Evolutionary conservation across 441 rosid genomes (phyloP).

Genomic region (Pelargonium hybrid): DNA sequence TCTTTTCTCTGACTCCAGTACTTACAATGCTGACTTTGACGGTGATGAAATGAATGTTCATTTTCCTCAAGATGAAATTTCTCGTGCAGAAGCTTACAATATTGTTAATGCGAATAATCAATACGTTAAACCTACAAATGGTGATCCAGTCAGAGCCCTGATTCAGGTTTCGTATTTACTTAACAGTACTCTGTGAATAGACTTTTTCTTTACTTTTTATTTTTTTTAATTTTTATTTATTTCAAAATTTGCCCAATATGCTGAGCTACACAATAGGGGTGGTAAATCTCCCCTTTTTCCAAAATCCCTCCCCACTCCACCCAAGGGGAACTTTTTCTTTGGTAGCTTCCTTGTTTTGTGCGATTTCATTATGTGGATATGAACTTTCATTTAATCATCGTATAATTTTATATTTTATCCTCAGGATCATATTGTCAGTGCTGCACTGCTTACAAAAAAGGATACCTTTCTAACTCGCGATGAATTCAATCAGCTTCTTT

Average conservation of each 20-base stretch:
- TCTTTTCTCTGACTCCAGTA: conserved; percentile 40
- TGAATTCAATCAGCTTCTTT: conserved; percentile 74
- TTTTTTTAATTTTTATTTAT: background rate
- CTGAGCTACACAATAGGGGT: too few species aligned
- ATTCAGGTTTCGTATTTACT: conserved; percentile 60
- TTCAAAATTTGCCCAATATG: background rate
- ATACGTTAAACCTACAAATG: conserved; percentile 89
- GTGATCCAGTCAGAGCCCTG: conserved; percentile 81
- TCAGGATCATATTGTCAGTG: conserved; percentile 91
- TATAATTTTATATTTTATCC: conserved; percentile 17
- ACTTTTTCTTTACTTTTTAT: background rate
- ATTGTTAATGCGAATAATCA: conserved; percentile 98
- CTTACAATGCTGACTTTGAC: conserved; percentile 99
- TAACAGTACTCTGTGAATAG: conserved; percentile 6
- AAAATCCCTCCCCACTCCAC: too few species aligned
- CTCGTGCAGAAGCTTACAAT: conserved; percentile 99
- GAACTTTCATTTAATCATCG: conserved; percentile 10
- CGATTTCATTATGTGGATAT: conserved; percentile 9
- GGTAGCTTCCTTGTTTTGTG: conserved; percentile 10
- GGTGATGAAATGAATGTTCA: conserved; percentile 99
- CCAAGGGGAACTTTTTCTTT: background rate
- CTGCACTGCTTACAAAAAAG: conserved; percentile 79
- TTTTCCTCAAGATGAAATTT: conserved; percentile 98
- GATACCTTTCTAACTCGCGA: conserved; percentile 76
- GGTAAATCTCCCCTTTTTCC: too few species aligned